Evolutionary conservation across 1,284 basidiomycete species (phyloP).

Genomic region (Boletus mariae): DNA sequence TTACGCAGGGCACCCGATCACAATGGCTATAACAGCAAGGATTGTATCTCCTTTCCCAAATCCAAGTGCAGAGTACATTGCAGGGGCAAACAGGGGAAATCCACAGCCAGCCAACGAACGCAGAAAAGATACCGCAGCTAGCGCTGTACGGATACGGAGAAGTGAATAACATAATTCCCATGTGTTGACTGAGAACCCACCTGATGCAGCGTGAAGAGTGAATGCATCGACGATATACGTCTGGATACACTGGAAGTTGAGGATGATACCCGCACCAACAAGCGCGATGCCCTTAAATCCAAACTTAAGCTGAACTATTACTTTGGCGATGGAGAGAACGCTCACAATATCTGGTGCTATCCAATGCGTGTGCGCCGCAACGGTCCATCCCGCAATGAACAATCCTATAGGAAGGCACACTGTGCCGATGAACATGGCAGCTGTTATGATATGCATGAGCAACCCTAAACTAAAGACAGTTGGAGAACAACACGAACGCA

Average conservation of each 20-base stretch:
- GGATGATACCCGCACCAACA: conserved; percentile 42
- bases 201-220: conserved; percentile 51
- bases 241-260: conserved; percentile 47
- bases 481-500: conserved; percentile 23
- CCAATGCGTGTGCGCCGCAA: conserved; percentile 55
- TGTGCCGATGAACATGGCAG: conserved; percentile 57
- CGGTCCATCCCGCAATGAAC: conserved; percentile 65
- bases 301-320: neutral
- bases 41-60: conserved; percentile 65
- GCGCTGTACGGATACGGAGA: conserved; percentile 34
- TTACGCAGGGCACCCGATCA: conserved; percentile 62
- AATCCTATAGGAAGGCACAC: conserved; percentile 56
- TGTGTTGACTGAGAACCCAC: conserved; percentile 23
- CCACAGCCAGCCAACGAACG: conserved; percentile 61
- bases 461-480: neutral
- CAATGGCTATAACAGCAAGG: conserved; percentile 52
- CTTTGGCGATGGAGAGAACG: neutral
- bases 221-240: conserved; percentile 56
- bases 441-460: conserved; percentile 31
- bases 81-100: conserved; percentile 65
- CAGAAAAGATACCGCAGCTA: conserved; percentile 55
- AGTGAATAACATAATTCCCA: neutral
- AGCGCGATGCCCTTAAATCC: conserved; percentile 49
- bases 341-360: conserved; percentile 63
- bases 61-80: conserved; percentile 60